Evolutionary conservation across 2,329 filamentous ascomycete species (phyloP).

Genomic region (Balansia obtecta): DNA sequence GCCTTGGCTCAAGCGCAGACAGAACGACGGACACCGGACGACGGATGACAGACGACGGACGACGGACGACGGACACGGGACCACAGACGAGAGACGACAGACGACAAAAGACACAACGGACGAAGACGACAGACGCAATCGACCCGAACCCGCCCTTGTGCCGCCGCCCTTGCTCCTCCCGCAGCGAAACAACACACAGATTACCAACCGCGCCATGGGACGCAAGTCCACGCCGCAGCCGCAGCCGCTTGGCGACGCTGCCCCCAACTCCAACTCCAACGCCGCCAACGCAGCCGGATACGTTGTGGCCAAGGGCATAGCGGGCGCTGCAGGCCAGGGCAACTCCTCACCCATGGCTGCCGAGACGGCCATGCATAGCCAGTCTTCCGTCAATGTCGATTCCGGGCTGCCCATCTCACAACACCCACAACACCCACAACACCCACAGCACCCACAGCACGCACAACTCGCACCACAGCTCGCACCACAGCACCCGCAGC

Average conservation of each 20-base stretch:
- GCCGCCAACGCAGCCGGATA: constrained; percentile 11
- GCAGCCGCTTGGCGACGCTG: constrained; percentile 36
- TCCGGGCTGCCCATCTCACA: constrained; percentile 27
- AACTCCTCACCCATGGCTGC: constrained; percentile 2
- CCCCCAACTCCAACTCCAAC: constrained; percentile 19
- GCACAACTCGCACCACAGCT: neutral
- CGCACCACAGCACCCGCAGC: constrained; percentile 1
- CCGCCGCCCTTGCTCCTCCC: neutral
- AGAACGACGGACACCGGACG: neutral
- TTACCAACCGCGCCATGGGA: constrained; percentile 29
- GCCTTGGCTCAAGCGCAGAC: neutral
- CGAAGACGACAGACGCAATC: too few relatives aligned
- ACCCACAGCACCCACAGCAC: neutral
- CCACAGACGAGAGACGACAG: neutral
- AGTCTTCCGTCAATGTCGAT: neutral
- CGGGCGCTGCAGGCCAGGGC: neutral
- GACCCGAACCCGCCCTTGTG: neutral
- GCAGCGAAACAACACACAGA: neutral
- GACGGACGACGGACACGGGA: neutral
- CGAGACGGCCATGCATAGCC: constrained; percentile 5
- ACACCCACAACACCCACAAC: constrained; percentile 5
- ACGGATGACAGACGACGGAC: neutral
- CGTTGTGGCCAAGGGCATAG: neutral
- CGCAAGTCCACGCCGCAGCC: constrained; percentile 47
- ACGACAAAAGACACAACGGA: too few relatives aligned